Conservation (phyloP, 768 basidiomycete species). For the Galerina marginata region DNA sequence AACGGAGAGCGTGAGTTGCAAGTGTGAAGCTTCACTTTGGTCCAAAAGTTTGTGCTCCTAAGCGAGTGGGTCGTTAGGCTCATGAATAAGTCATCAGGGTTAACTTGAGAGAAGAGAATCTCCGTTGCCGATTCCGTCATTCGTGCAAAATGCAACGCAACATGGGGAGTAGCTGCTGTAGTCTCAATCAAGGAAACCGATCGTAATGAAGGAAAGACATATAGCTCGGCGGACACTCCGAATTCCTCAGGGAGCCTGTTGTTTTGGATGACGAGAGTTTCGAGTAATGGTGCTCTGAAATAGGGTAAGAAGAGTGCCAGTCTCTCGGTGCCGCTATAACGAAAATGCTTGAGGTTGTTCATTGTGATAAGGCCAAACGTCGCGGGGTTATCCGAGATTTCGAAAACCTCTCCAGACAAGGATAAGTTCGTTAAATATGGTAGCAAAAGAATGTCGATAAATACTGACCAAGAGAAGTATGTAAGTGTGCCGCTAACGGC, state of each 20-base stretch:
- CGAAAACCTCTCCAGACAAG: conserved; percentile 9
- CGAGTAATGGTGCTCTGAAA: conserved; percentile 22
- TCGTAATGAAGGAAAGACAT: conserved; percentile 5
- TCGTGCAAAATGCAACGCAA: not conserved
- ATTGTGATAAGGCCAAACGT: conserved; percentile 8
- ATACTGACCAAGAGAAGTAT: not conserved
- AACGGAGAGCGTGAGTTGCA: not conserved
- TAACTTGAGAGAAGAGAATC: not conserved
- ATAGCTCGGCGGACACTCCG: not conserved
- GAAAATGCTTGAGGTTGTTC: conserved; percentile 22
- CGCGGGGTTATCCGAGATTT: not conserved
- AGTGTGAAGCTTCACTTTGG: no score
- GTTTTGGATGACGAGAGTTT: conserved; percentile 17
- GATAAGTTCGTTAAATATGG: conserved; percentile 22
- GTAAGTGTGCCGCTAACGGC: not conserved
- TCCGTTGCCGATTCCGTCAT: not conserved
- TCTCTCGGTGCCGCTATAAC: conserved; percentile 8
- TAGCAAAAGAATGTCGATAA: conserved; percentile 17
- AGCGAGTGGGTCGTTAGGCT: no score
- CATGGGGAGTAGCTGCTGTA: not conserved
- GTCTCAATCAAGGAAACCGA: conserved; percentile 1
- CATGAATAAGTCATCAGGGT: no score
- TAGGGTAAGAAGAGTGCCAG: conserved; percentile 10
- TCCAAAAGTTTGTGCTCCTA: no score
- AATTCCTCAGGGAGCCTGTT: not conserved